These are phyloP conservation scores for Bipolaris oryzae DNA, from an alignment of 2,329 filamentous ascomycete genomes.

Conservation along the genomic window DNA sequence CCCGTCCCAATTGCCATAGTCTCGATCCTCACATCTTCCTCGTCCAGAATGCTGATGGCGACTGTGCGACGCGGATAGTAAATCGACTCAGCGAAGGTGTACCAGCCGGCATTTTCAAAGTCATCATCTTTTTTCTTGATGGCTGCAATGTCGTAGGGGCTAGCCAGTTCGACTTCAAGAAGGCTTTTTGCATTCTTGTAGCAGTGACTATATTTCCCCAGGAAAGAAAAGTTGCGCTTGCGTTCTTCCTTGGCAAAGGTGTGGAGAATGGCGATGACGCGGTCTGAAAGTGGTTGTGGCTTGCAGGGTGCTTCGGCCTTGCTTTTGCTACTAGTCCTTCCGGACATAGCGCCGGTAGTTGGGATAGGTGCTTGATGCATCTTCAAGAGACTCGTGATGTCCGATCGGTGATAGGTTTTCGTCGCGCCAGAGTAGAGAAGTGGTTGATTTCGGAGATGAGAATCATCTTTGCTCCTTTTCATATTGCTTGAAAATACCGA, in stretches of 20 bases:
- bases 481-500: no score
- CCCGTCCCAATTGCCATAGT: conserved; percentile 3
- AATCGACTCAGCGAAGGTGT: conserved; percentile 12
- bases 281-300: not conserved
- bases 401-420: no score
- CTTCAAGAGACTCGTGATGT: no score
- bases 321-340: not conserved
- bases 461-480: no score
- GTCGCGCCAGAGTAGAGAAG: no score
- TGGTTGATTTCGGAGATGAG: no score
- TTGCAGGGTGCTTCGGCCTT: not conserved
- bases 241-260: conserved; percentile 21
- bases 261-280: conserved; percentile 12
- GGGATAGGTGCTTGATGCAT: no score
- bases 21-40: not conserved
- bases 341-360: not conserved
- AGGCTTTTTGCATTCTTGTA: conserved; percentile 15
- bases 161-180: conserved; percentile 9
- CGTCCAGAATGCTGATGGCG: not conserved
- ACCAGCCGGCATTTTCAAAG: conserved; percentile 3
- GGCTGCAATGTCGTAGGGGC: not conserved
- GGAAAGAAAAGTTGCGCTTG: conserved; percentile 20
- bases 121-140: not conserved
- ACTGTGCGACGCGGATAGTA: conserved; percentile 2
- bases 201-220: conserved; percentile 16